phyloP scores from a whole-genome alignment of 768 basidiomycete genomes.

The Mycena albidolilacea region DNA sequence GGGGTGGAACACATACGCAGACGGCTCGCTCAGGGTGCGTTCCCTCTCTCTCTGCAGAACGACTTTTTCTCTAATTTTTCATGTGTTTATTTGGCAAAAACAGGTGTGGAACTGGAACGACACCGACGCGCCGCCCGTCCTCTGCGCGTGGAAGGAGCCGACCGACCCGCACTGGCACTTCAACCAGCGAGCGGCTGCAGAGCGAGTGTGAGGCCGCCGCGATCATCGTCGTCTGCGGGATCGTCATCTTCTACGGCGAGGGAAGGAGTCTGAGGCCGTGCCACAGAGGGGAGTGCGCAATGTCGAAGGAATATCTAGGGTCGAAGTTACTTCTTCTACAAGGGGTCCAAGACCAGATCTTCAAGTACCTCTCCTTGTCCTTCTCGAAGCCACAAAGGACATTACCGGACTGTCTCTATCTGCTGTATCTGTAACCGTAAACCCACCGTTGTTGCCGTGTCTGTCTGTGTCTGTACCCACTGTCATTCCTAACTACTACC shows the following conservation, averaged over 20 bases:
- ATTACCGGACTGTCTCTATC: neutral
- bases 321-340: too few relatives aligned
- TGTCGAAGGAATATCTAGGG: too few relatives aligned
- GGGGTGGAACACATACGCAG: conserved; percentile 9
- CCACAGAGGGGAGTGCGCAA: too few relatives aligned
- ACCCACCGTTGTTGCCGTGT: neutral
- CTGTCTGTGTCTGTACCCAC: neutral
- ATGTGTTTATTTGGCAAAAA: neutral
- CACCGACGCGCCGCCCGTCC: neutral
- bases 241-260: neutral
- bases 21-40: conserved; percentile 12
- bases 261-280: neutral
- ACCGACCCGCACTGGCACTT: conserved; percentile 22
- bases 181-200: neutral
- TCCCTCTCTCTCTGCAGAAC: neutral
- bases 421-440: neutral
- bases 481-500: neutral
- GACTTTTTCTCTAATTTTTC: neutral
- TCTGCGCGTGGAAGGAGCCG: conserved; percentile 6
- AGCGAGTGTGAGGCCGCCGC: neutral
- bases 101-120: conserved; percentile 5
- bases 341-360: too few relatives aligned
- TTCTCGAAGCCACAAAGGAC: too few relatives aligned
- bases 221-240: conserved; percentile 3
- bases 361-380: too few relatives aligned